A percentile compares a stretch with the other conserved stretches of the same genome.
Conservation (phyloP, 2,329 filamentous ascomycete genomes). For the Chaetomiaceae sp. region DNA sequence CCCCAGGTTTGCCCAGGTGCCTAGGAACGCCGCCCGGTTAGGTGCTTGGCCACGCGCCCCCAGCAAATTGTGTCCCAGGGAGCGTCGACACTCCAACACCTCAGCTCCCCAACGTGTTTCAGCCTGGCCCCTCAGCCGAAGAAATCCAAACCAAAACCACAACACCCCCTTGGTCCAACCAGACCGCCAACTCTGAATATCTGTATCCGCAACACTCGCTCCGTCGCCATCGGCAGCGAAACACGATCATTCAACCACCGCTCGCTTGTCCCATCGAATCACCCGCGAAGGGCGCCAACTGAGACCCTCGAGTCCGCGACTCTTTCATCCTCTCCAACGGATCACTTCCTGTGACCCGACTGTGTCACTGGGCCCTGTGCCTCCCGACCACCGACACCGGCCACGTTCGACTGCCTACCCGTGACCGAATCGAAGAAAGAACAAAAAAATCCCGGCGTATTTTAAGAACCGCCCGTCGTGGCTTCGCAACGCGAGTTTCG, state of each 20-base stretch:
- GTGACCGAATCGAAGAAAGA: not conserved
- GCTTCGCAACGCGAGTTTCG: constrained; percentile 42
- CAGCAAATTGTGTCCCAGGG: constrained; percentile 7
- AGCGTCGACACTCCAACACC: constrained; percentile 24
- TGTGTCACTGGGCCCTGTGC: no score
- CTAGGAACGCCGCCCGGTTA: not conserved
- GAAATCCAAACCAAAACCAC: constrained; percentile 17
- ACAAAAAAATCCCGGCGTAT: not conserved
- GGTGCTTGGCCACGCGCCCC: constrained; percentile 6
- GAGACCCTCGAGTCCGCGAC: not conserved
- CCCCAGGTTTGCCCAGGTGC: no score
- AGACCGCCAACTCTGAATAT: not conserved
- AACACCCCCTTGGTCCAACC: constrained; percentile 10
- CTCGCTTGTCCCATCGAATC: constrained; percentile 2
- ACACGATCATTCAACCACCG: constrained; percentile 3
- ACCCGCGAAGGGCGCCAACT: constrained; percentile 1
- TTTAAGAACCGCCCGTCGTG: constrained; percentile 37
- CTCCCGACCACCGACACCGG: constrained; percentile 1
- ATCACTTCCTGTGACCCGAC: not conserved
- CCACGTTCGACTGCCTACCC: not conserved
- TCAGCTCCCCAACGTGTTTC: constrained; percentile 28
- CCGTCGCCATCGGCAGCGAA: constrained; percentile 2
- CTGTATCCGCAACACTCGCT: constrained; percentile 5
- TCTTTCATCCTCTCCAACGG: not conserved
- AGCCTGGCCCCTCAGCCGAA: constrained; percentile 23